Percentiles rank a stretch among this genome's conserved stretches.
Evolutionary conservation across 2,329 filamentous ascomycete genomes (phyloP).

Genomic region (Sclerotinia trifoliorum): DNA sequence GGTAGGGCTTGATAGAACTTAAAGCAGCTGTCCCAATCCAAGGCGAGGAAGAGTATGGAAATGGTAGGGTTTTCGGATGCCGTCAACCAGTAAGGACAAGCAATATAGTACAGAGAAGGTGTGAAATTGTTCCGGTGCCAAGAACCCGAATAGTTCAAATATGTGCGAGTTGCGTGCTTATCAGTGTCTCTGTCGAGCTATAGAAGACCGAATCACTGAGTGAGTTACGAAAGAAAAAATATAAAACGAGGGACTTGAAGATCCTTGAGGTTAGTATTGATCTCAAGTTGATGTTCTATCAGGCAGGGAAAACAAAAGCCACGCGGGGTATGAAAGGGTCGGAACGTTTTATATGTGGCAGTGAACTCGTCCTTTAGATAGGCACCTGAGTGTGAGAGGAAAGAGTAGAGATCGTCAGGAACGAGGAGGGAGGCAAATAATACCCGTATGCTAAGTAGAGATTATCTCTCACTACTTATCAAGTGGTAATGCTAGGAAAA

Average conservation of each 20-base stretch:
- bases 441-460: background rate
- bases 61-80: background rate
- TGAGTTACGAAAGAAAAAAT: constrained; percentile 2
- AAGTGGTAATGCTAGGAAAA: background rate
- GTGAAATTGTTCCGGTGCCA: background rate
- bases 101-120: constrained; percentile 7
- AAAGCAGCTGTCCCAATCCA: constrained; percentile 6
- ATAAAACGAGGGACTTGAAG: background rate
- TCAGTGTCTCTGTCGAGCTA: background rate
- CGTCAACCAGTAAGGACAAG: constrained; percentile 1
- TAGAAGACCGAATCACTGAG: background rate
- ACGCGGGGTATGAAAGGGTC: constrained; percentile 13
- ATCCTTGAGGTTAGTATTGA: background rate
- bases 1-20: constrained; percentile 12
- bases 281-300: constrained; percentile 10
- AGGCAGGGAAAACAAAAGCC: background rate
- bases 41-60: background rate
- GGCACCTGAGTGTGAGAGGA: constrained; percentile 10
- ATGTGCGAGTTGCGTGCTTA: background rate
- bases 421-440: constrained; percentile 13
- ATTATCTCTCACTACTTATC: constrained; percentile 7
- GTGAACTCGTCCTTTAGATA: constrained; percentile 14
- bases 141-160: background rate
- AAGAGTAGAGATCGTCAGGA: constrained; percentile 22
- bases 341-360: constrained; percentile 3